phyloP scores from a whole-genome alignment of 1,139 yeast genomes.

The Pichia sp. region DNA sequence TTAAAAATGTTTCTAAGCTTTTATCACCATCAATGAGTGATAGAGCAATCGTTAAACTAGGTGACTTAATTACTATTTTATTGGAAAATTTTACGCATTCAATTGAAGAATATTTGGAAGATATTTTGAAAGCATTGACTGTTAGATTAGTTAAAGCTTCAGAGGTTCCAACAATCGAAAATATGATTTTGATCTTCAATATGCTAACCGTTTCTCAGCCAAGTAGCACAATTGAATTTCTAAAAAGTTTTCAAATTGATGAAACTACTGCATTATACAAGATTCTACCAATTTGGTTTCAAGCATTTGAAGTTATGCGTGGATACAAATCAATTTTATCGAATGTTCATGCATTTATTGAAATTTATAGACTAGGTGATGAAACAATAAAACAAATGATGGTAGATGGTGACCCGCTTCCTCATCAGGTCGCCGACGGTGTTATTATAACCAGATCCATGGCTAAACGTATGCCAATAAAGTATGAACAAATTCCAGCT shows the following conservation, averaged over 20 bases:
- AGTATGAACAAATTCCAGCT: conserved; percentile 61
- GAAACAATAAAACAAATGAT: conserved; percentile 41
- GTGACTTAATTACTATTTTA: conserved; percentile 60
- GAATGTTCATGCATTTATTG: conserved; percentile 65
- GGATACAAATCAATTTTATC: conserved; percentile 71
- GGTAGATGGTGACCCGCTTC: conserved; percentile 76
- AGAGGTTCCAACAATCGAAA: conserved; percentile 69
- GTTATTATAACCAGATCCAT: conserved; percentile 78
- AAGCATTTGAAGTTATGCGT: conserved; percentile 70
- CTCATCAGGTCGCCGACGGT: conserved; percentile 44
- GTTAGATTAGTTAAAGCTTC: conserved; percentile 57
- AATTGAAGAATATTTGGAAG: conserved; percentile 39
- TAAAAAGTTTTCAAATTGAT: conserved; percentile 39
- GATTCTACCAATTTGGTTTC: conserved; percentile 73
- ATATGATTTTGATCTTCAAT: conserved; percentile 71
- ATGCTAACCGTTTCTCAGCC: conserved; percentile 60
- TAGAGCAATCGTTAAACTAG: conserved; percentile 71
- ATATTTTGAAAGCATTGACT: conserved; percentile 68
- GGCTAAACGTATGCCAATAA: conserved; percentile 62
- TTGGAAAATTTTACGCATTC: conserved; percentile 50
- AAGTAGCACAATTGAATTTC: conserved; percentile 52
- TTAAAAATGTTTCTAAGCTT: conserved; percentile 61
- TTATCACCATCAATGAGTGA: conserved; percentile 70
- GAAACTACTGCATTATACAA: conserved; percentile 38
- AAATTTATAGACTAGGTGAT: conserved; percentile 56